Evolutionary conservation across 345 rosid species (phyloP), one percentile per base, ranked within the genome.

Genomic region (Cochlearia excelsa): DNA sequence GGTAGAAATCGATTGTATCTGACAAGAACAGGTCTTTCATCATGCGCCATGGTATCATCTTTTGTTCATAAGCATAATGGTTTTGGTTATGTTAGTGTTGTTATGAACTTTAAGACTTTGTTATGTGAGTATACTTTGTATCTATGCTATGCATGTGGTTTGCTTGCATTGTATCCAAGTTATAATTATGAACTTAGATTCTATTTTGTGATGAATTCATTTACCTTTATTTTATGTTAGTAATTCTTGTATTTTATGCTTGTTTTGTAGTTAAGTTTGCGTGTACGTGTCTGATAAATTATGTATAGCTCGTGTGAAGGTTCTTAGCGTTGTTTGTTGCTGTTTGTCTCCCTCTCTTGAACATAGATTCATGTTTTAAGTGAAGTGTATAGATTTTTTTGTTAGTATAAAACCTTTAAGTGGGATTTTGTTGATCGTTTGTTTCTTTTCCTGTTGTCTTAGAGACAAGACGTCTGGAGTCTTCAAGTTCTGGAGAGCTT

Each of bases 401-500:
- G 5, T 0, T 7, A 29, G 46, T 44, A 39, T 33, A 33, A 33
- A 3, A 27, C 54, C 28, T 70, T 54, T 7, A 29, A 23, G 9
- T 49, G 52, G 6, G 30, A 8, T 10, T 57, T 26, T 45, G 34
- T 29, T 33, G 30, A 26, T 45, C 50, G 10, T 64, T 10, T 54
- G 54, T 47, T 60, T 66, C 31, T 56, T 49, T 34, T 79, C 33
- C 68, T 74, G 26, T 31, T 50, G 63, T 42, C 57, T 56, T 66
- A 84, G 88, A 79, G 81, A 50, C 86, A 64, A 72, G 82, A 82
- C 71, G 63, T 68, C 61, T 81, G 82, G 90, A 78, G 85, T 81
- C 68, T 81, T 49, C 84, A 81, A 42, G 64, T 78, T 66, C 44
- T 78, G 26, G 74, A 67, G 53, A 70, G 66, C 65, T 51, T 70